Evolutionary conservation across 257 asterid species (phyloP), one percentile per base, ranked within the genome.

Genomic region (Penstemon eatonii): DNA sequence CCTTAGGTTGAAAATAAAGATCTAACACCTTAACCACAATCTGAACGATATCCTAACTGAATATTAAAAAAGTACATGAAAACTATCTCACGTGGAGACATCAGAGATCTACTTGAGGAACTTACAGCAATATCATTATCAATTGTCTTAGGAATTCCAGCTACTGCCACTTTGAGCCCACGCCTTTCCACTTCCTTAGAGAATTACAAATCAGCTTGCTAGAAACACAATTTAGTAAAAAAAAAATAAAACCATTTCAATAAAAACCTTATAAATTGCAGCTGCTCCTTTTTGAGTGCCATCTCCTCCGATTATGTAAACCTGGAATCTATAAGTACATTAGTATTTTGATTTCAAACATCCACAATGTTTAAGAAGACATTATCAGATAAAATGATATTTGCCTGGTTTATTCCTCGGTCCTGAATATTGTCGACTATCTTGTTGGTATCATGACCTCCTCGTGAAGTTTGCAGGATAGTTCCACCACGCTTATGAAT

Each of bases 401-500:
- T 60, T 50, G 86, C 98, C 95, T 92, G 98, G 78, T 92, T 92
- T 86, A 92, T 89, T 53, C 96, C 95, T 45, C 96, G 89, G 62
- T 92, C 98, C 78, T 89, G 89, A 74, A 92, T 92, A 81, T 92
- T 92, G 76, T 92, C 96, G 58, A 92, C 98, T 63, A 92, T 92
- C 90, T 89, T 92, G 70, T 78, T 89, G 59, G 98, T 89, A 79
- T 92, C 96, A 65, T 87, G 95, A 59, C 98, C 98, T 73, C 98
- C 98, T 72, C 98, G 80, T 46, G 98, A 92, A 41, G 97, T 92
- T 82, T 82, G 98, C 79, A 89, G 87, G 82, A 87, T 79, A 41
- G 98, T 92, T 46, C 98, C 98, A 67, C 98, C 98, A 62, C 96
- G 96, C 73, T 92, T 92, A 72, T 92, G 98, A 66, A 92, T 86